Evolutionary conservation across 1,284 basidiomycete species (phyloP), one percentile per base, ranked within the genome.

Genomic region (Ganoderma sinense): DNA sequence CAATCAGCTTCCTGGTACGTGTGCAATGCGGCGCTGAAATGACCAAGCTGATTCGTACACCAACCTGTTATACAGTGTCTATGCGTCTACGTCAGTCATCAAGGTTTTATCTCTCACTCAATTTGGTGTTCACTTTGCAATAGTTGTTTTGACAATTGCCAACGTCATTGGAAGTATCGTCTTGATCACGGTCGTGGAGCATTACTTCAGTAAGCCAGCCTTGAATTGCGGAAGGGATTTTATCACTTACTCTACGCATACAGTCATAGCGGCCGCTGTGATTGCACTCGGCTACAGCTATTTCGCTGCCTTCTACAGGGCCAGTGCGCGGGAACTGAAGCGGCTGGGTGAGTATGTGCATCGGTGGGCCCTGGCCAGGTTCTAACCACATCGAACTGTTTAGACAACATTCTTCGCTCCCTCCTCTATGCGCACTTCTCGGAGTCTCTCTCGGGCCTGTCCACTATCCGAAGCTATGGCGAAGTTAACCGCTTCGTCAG

Each of bases 391-490:
- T 43, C 26, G 6, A n/a, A 23, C 63, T 55, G 20, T 56, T 56
- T 76, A 85, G 91, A 93, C 75, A 84, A 89, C 0, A 89, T 91
- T 82, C 83, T 93, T 16, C 89, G 91, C 53, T 91, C 89, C 0
- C 79, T 91, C 31, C 84, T 96, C 18, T 96, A 95, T 78, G 87
- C 92, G 1, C 94, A 95, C 81, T 92, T 96, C 75, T 89, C 91
- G 0, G 94, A 97, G 80, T 92, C 92, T 0, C 82, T 96, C 1
- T 89, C 86, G 78, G 94, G 94, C 4, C 81, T 95, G 13, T 85
- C 91, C 0, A 96, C 93, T 0, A 92, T 96, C 60, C 87, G 93
- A 29, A 91, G 91, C 51, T 94, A 92, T 73, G 88, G 88, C 31
- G 90, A 89, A 74, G 85, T 86, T 1, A 76, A 82, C 1, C 84